Conservation (phyloP, 331 rosid genomes). For the Cydonia oblonga region DNA sequence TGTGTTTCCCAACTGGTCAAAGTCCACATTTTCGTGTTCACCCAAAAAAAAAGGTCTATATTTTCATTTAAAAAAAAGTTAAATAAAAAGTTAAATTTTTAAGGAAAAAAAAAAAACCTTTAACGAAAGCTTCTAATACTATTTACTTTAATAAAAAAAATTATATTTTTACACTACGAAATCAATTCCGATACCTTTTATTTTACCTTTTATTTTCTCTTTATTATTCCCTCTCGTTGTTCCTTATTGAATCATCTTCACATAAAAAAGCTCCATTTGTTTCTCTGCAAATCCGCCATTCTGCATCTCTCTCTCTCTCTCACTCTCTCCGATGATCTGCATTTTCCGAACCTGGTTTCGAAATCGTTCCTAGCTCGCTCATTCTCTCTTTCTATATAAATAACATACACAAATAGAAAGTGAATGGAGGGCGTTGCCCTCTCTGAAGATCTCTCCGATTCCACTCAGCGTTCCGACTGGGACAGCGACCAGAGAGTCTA, state of each 20-base stretch:
- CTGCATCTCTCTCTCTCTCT: background rate
- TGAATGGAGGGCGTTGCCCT: conserved; percentile 43
- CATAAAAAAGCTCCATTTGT: conserved; percentile 38
- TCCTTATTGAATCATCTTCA: conserved; percentile 22
- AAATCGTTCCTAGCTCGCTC: conserved; percentile 1
- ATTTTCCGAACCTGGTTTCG: conserved; percentile 3
- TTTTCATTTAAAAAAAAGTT: too few relatives aligned
- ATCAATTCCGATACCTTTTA: too few relatives aligned
- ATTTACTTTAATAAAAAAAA: too few relatives aligned
- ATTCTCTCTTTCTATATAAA: background rate
- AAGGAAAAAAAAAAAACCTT: too few relatives aligned
- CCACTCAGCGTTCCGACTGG: conserved; percentile 34
- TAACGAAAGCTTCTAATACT: too few relatives aligned
- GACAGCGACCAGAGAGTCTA: conserved; percentile 63
- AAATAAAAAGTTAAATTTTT: too few relatives aligned
- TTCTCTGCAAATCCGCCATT: conserved; percentile 56
- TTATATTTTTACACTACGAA: background rate
- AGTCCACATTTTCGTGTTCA: too few relatives aligned
- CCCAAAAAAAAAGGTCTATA: too few relatives aligned
- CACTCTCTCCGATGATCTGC: conserved; percentile 22
- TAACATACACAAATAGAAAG: background rate
- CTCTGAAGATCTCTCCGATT: conserved; percentile 54
- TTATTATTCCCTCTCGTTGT: too few relatives aligned
- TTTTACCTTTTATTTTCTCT: too few relatives aligned
- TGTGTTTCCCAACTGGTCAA: too few relatives aligned